These are phyloP conservation scores for Lactifluus subvellereus DNA, from an alignment of 768 basidiomycete genomes.

Conservation along the genomic window DNA sequence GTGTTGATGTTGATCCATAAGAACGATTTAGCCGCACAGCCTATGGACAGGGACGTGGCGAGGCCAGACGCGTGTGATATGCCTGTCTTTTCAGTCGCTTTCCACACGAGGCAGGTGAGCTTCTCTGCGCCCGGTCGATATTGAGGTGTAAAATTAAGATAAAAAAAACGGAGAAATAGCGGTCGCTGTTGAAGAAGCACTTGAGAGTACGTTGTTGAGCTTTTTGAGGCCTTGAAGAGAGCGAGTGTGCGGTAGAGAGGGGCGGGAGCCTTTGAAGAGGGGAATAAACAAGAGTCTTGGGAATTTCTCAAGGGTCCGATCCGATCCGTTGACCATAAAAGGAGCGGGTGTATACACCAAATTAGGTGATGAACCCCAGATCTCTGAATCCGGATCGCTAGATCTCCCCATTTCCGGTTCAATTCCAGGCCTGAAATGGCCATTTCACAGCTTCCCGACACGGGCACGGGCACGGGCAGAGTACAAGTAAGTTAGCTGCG, in stretches of 20 bases:
- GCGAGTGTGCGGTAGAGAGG: no score
- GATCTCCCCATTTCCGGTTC: not conserved
- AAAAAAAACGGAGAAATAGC: not conserved
- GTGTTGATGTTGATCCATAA: constrained; percentile 19
- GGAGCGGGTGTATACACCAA: not conserved
- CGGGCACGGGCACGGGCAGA: no score
- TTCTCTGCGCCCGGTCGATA: constrained; percentile 13
- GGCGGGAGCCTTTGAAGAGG: not conserved
- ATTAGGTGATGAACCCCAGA: constrained; percentile 20
- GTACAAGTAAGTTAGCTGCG: no score
- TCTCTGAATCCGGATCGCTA: constrained; percentile 16
- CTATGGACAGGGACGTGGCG: constrained; percentile 14
- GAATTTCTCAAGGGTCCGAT: not conserved
- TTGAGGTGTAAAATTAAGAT: not conserved
- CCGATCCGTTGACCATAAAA: not conserved
- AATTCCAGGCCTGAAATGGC: not conserved
- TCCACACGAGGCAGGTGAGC: constrained; percentile 17
- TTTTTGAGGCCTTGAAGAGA: no score
- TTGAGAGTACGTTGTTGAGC: no score
- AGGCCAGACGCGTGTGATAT: constrained; percentile 15
- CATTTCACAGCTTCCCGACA: no score
- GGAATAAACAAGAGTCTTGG: not conserved
- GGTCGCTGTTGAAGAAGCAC: not conserved
- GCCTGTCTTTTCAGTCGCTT: constrained; percentile 15
- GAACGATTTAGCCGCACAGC: constrained; percentile 13